Evolutionary conservation across 495 filamentous ascomycete species (phyloP), one percentile per base, ranked within the genome.

Genomic region (Elaphomyces granulatus): DNA sequence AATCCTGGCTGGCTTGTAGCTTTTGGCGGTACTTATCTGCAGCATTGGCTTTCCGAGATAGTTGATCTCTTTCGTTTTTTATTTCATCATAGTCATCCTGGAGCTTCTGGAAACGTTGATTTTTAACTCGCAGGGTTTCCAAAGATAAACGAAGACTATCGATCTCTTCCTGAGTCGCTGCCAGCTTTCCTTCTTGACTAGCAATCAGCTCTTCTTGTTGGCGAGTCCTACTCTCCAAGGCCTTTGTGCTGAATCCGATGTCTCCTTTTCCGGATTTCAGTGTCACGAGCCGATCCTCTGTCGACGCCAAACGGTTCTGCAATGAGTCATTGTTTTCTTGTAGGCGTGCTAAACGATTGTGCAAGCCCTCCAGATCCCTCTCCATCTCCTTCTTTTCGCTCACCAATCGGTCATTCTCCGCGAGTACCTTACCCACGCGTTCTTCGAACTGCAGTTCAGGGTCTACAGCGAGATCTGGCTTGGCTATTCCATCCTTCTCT

Each of bases 41-140:
- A 12, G 72, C 75, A 48, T 85, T 92, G 18, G 83, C 80, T 52
- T 83, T 84, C 56, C 81, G 80, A n/a, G 71, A 64, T 6, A 88
- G 70, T 43, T 85, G 75, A 40, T 80, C 78, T 28, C 78, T 75
- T 37, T 86, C 78, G 14, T 72, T 75, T 42, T 77, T 79, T 28
- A 88, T 68, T 42, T 83, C 72, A 42, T 79, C 74, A 31, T 83
- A 70, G 48, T 84, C 74, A 49, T 77, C 72, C 31, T 76, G 69
- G 12, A 80, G 60, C 37, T 70, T 71, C 37, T 77, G 71, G 21
- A 72, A 57, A 2, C 64, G 63, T 37, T 65, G 58, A 10, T 61
- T 63, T 44, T 67, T 64, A 40, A 59, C 53, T 18, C 56, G 57
- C 38, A 66, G 44, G 17, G 59, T 58, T 36, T 66, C 62, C 17